Evolutionary conservation across 805 yeast species (phyloP).

Genomic region (Wickerhamomyces mucosus): DNA sequence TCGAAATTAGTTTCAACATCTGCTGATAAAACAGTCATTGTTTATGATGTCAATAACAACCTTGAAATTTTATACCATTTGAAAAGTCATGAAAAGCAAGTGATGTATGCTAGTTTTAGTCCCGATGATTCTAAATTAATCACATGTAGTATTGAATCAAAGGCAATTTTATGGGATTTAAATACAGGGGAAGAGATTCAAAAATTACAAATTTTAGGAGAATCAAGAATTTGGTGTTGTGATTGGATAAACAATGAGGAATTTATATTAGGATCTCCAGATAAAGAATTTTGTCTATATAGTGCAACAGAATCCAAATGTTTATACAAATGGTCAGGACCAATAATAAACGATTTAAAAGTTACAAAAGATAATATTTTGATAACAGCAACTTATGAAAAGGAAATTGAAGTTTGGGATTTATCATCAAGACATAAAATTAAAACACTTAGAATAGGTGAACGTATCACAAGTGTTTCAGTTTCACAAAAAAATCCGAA

Average conservation of each 20-base stretch:
- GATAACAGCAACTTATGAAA: slow-evolving; percentile 56
- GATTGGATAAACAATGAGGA: slow-evolving; percentile 58
- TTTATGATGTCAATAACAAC: slow-evolving; percentile 53
- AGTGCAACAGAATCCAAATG: slow-evolving; percentile 23
- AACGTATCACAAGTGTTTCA: slow-evolving; percentile 55
- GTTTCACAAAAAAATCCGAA: slow-evolving; percentile 45
- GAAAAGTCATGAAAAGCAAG: slow-evolving; percentile 39
- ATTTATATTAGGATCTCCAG: slow-evolving; percentile 72
- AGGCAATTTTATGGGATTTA: slow-evolving; percentile 62
- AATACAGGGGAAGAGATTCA: slow-evolving; percentile 24
- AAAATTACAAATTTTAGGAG: slow-evolving; percentile 12
- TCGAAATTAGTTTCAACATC: slow-evolving; percentile 69
- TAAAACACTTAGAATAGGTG: slow-evolving; percentile 41
- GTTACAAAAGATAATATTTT: slow-evolving; percentile 49
- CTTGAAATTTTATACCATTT: slow-evolving; percentile 30
- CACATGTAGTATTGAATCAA: slow-evolving; percentile 64
- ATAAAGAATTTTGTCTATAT: slow-evolving; percentile 48
- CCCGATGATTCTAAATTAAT: slow-evolving; percentile 58
- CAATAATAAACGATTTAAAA: slow-evolving; percentile 59
- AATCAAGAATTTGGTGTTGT: slow-evolving; percentile 42
- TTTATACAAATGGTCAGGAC: slow-evolving; percentile 22
- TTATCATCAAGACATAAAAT: slow-evolving; percentile 30
- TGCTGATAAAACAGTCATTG: slow-evolving; percentile 49
- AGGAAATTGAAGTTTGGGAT: slow-evolving; percentile 51
- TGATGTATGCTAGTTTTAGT: slow-evolving; percentile 68